These are phyloP conservation scores for Senecio squalidus DNA, from an alignment of 140 eudicot genomes.

Conservation along the genomic window DNA sequence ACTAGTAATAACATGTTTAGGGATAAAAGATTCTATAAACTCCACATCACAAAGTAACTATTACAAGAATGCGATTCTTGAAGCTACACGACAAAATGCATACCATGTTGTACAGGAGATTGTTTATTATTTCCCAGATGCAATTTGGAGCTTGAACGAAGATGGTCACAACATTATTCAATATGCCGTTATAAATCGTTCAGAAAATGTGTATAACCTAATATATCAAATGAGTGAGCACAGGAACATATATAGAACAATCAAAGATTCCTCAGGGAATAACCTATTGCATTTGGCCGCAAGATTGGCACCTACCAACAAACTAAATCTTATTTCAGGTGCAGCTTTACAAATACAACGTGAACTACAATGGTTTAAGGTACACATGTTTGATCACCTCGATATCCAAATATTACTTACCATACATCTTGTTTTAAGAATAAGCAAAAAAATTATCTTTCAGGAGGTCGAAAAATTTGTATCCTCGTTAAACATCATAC, in stretches of 20 bases:
- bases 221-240: not conserved
- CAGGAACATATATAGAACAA: not conserved
- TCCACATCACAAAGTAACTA: not conserved
- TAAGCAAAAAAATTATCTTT: not conserved
- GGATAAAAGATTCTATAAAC: not conserved
- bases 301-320: not conserved
- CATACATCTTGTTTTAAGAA: not conserved
- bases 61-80: not conserved
- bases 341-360: constrained; percentile 1
- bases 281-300: constrained; percentile 10
- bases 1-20: not conserved
- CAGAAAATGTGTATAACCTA: not conserved
- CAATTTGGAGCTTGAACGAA: not conserved
- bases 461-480: constrained; percentile 15
- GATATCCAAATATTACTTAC: not conserved
- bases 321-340: constrained; percentile 8
- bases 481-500: not conserved
- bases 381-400: not conserved
- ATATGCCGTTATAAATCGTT: not conserved
- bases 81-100: not conserved
- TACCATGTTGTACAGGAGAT: not conserved
- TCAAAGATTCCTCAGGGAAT: not conserved
- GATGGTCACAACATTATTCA: not conserved
- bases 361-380: not conserved
- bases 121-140: not conserved